These are phyloP conservation scores for Dryas drummondii DNA, from an alignment of 306 rosid species.

Conservation along the genomic window DNA sequence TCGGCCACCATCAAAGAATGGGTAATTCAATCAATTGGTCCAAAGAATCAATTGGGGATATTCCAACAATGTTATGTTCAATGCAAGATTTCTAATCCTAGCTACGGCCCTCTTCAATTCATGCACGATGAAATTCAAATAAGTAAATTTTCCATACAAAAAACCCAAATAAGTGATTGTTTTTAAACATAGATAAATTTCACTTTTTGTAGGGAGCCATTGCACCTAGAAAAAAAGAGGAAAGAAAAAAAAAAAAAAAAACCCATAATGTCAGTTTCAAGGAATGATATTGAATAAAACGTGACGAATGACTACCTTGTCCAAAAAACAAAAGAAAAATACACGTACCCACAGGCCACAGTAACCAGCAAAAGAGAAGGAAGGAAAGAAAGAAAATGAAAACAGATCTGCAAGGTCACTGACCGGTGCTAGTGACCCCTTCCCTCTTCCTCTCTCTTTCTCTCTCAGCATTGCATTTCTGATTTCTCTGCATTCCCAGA, in stretches of 20 bases:
- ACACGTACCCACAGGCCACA: not conserved
- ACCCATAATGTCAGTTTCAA: not conserved
- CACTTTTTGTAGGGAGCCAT: not conserved
- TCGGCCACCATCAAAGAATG: no score
- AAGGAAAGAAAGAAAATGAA: not conserved
- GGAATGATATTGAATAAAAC: not conserved
- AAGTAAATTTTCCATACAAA: no score
- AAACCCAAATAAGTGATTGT: no score
- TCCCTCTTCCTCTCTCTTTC: not conserved
- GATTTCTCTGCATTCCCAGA: slow-evolving; percentile 10
- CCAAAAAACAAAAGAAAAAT: not conserved
- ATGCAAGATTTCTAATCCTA: no score
- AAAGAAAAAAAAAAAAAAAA: not conserved
- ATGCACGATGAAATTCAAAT: no score
- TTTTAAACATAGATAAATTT: not conserved
- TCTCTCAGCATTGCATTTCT: not conserved
- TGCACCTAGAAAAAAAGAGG: not conserved
- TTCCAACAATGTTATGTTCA: no score
- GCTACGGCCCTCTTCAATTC: no score
- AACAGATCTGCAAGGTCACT: slow-evolving; percentile 22
- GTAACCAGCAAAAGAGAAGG: not conserved
- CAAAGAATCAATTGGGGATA: no score
- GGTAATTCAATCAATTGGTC: no score
- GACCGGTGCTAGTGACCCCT: not conserved
- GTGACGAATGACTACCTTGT: not conserved